Conservation (phyloP, 2,329 filamentous ascomycete species). For the Aspergillus brunneoviolaceus region DNA sequence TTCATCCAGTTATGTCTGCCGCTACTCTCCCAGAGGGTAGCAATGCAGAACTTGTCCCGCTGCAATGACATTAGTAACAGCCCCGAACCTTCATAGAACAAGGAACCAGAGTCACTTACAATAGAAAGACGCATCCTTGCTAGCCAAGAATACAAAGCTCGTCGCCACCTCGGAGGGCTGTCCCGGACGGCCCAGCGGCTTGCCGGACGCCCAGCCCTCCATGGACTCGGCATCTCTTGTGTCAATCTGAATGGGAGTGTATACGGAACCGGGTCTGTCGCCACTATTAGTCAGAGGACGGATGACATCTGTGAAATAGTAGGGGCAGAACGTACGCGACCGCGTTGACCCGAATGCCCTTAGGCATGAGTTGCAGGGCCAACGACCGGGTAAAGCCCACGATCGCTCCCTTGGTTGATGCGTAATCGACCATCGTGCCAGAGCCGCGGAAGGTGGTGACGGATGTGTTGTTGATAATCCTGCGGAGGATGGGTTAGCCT, state of each 20-base stretch:
- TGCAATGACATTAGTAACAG: constrained; percentile 11
- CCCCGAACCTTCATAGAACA: too few species aligned
- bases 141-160: constrained; percentile 43
- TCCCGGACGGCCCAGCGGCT: constrained; percentile 35
- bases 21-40: constrained; percentile 36
- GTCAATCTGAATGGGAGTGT: constrained; percentile 38
- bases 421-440: constrained; percentile 54
- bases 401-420: constrained; percentile 60
- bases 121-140: constrained; percentile 34
- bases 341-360: constrained; percentile 57
- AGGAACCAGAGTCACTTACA: constrained; percentile 25
- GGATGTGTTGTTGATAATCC: constrained; percentile 59
- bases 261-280: constrained; percentile 33
- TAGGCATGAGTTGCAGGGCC: constrained; percentile 53
- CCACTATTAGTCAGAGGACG: background rate
- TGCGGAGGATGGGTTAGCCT: constrained; percentile 17
- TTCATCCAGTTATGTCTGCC: too few species aligned
- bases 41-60: constrained; percentile 38
- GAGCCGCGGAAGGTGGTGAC: constrained; percentile 57
- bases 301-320: background rate
- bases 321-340: constrained; percentile 36
- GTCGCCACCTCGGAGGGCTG: constrained; percentile 42
- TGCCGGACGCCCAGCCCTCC: constrained; percentile 32
- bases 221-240: constrained; percentile 36
- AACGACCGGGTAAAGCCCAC: constrained; percentile 56